Conservation (phyloP, 2,329 filamentous ascomycete genomes). For the Rutstroemia sp. region DNA sequence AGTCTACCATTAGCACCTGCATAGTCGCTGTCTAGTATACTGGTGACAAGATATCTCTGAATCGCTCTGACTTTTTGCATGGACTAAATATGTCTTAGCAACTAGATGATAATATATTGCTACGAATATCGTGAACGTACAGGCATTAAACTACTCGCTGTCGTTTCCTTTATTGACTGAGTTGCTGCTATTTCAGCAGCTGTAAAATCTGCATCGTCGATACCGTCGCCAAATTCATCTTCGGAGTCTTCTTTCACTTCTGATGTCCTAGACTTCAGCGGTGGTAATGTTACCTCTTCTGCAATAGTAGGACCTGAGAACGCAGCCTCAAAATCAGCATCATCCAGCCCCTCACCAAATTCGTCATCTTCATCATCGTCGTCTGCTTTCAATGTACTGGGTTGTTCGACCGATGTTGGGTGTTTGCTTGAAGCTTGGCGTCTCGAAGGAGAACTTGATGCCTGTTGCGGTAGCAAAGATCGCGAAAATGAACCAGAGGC, state of each 20-base stretch:
- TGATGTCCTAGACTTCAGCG: background rate
- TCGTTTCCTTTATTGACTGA: conserved; percentile 43
- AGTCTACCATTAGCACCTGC: conserved; percentile 51
- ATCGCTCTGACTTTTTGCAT: conserved; percentile 64
- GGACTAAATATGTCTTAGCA: conserved; percentile 63
- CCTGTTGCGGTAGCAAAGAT: background rate
- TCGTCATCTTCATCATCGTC: conserved; percentile 20
- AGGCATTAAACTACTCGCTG: conserved; percentile 32
- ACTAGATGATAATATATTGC: conserved; percentile 21
- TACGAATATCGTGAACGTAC: conserved; percentile 44
- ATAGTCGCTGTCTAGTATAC: conserved; percentile 64
- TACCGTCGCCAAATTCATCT: conserved; percentile 65
- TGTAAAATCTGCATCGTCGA: conserved; percentile 66
- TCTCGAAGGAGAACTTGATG: background rate
- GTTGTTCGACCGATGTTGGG: background rate
- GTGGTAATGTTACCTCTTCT: conserved; percentile 31
- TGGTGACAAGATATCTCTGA: conserved; percentile 77
- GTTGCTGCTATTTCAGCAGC: conserved; percentile 67
- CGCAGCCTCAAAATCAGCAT: conserved; percentile 36
- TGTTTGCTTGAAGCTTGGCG: background rate
- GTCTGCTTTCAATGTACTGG: background rate
- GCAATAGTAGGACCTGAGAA: conserved; percentile 3
- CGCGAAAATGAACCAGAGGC: background rate
- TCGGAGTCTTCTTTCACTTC: conserved; percentile 42
- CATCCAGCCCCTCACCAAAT: conserved; percentile 40